These are phyloP conservation scores for Neurospora tetraspora DNA, from an alignment of 495 filamentous ascomycete species.

Conservation along the genomic window DNA sequence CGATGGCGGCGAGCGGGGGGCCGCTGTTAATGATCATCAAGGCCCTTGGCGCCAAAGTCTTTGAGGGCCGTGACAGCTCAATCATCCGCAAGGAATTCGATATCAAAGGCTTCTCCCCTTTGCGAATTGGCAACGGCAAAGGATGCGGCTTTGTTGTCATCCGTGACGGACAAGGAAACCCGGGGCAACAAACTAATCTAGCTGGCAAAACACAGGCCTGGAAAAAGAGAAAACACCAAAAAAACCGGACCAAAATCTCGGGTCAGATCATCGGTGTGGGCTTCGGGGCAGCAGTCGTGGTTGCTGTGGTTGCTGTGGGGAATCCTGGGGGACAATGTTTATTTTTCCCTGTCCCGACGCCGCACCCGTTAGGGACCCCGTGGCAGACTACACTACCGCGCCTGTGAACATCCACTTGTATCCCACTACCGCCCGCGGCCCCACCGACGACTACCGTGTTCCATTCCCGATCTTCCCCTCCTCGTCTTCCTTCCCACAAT, in stretches of 20 bases:
- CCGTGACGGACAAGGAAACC: neutral
- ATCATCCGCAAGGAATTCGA: neutral
- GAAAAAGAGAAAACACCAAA: neutral
- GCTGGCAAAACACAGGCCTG: neutral
- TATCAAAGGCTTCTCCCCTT: neutral
- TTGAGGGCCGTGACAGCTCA: neutral
- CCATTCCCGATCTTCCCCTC: constrained; percentile 23
- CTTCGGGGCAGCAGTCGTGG: neutral
- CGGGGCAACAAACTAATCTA: neutral
- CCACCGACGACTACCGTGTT: constrained; percentile 33
- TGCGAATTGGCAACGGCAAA: neutral
- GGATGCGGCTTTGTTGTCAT: neutral
- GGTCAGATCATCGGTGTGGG: neutral
- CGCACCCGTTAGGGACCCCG: neutral
- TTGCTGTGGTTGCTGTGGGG: neutral
- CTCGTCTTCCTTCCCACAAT: neutral
- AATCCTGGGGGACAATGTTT: neutral
- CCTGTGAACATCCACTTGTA: neutral
- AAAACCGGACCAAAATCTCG: neutral
- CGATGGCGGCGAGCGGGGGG: neutral
- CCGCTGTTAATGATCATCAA: no score
- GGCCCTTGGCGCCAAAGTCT: neutral
- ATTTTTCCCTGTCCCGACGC: neutral
- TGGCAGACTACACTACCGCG: neutral
- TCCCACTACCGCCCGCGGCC: constrained; percentile 21